Conservation (phyloP, 441 rosid genomes). For the Adansonia gregorii region DNA sequence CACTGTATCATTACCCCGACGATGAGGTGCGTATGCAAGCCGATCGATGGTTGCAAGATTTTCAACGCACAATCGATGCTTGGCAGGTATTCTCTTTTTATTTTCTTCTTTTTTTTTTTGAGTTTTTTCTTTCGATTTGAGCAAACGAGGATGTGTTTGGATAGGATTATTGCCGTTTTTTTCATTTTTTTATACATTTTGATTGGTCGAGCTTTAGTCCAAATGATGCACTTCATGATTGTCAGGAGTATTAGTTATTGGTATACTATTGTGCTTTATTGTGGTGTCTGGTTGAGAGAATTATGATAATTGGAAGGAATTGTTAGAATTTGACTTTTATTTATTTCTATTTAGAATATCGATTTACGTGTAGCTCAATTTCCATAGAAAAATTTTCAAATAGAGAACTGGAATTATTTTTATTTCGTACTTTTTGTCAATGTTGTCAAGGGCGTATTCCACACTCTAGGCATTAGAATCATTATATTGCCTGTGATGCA, state of each 20-base stretch:
- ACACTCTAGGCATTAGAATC: too few relatives aligned
- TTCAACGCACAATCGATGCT: conserved; percentile 89
- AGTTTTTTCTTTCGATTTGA: conserved; percentile 15
- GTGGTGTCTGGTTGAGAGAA: conserved; percentile 1
- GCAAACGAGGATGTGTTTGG: not conserved
- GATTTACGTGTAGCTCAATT: not conserved
- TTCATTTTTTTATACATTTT: conserved; percentile 6
- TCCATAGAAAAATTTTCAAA: not conserved
- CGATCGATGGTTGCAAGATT: conserved; percentile 90
- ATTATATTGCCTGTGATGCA: too few relatives aligned
- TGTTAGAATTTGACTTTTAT: not conserved
- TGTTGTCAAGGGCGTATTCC: too few relatives aligned
- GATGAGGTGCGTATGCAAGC: conserved; percentile 81
- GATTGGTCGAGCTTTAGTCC: not conserved
- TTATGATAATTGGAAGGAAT: not conserved
- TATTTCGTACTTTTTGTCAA: not conserved
- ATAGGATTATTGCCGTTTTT: not conserved
- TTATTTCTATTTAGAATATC: too few relatives aligned
- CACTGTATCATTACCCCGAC: conserved; percentile 94
- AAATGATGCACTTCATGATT: not conserved
- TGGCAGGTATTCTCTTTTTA: conserved; percentile 69
- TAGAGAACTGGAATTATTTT: not conserved
- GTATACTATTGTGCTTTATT: not conserved
- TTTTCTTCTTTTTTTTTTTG: not conserved
- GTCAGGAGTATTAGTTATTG: not conserved